Evolutionary conservation across 2,329 filamentous ascomycete species (phyloP), one percentile per base, ranked within the genome.

Genomic region (Cladosporium austrohemisphaericum): DNA sequence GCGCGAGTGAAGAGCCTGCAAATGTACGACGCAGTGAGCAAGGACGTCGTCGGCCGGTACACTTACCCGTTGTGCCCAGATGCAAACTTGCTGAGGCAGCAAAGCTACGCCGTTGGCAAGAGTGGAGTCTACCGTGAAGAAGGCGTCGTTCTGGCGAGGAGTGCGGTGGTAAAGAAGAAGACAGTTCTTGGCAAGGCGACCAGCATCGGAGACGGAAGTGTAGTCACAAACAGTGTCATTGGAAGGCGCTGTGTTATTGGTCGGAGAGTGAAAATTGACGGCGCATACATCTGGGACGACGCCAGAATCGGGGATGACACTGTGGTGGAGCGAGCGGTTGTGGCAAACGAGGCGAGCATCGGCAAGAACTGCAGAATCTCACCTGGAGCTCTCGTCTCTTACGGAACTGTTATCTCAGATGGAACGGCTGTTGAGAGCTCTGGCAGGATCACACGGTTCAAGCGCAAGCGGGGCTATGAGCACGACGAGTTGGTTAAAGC

Each of bases 221-320:
- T 73, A 0, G 78, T 98, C 25, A 76, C 76, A 7, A 86, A 86
- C 67, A 91, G 86, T 60, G 80, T 93, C 38, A 83, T 98, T 52
- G 93, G 93, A 25, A 80, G 86, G 53, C 79, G 86, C 57, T 97
- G 92, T 69, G 83, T 82, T 56, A 93, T 98, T 57, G 93, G 93
- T 5, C 84, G 81, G 57, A 88, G 93, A 56, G 91, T 93, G 22
- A 79, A 75, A 29, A 81, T 98, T 53, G 78, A 86, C 40, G 79
- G 88, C 57, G 85, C 88, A 18, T 92, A 89, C 60, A 81, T 98
- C 55, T 97, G 92, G 91, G 88, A 96, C 59, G 80, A 90, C 59
- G 83, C 82, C 0, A 79, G 78, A 4, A 81, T 98, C 57, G 86
- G 83, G 1, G 88, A 96, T 62, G 84, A 83, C 16, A 77, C 85